Base-by-base conservation (phyloP, 1,139 yeast genomes). In the Debaryomyces robertsiae region DNA sequence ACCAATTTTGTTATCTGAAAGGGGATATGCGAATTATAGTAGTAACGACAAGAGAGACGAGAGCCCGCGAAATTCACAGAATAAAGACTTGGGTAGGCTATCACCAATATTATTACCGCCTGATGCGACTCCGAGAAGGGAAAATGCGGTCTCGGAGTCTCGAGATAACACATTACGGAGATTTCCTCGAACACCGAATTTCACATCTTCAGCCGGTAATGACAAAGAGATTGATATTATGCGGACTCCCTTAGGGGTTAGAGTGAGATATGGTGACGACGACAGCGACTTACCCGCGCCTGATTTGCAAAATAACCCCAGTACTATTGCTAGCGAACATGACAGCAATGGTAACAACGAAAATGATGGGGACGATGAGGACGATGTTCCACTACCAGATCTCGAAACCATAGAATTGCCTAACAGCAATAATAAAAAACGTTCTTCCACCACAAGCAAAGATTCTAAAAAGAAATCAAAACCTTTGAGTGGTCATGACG, bases 131-230 rank as follows among this genome's bases (percentile, higher is more conserved):
- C 63, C 65, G 4, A 42, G 48, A 3, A 50, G 47, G 35, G 30
- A 39, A 32, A 13, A 17, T 9, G 27, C 25, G 48, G 32, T 50
- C 46, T 23, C 51, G 47, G 18, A 54, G 44, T 38, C 58, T 42
- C 33, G 48, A 47, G 62, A 59, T 38, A 61, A 49, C 37, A 64
- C 57, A 32, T 60, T 61, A 6, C 79, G 73, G 42, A 54, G 80
- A 43, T 76, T 76, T 45, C 82, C 82, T 1, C 60, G 71, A 36
- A 74, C 82, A 0, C 80, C 81, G 3, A 69, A 69, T 41, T 71
- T 69, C 39, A 47, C 53, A 34, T 17, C 33, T 10, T 31, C 36
- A 25, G 32, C 38, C 16, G 53, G 53, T 16, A 52, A 53, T 9
- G 47, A 43, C 7, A 24, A 23, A n/a, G 46, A 39, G 16, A 32